Evolutionary conservation across 148 eudicot species (phyloP).

Genomic region (Diospyros kaki): DNA sequence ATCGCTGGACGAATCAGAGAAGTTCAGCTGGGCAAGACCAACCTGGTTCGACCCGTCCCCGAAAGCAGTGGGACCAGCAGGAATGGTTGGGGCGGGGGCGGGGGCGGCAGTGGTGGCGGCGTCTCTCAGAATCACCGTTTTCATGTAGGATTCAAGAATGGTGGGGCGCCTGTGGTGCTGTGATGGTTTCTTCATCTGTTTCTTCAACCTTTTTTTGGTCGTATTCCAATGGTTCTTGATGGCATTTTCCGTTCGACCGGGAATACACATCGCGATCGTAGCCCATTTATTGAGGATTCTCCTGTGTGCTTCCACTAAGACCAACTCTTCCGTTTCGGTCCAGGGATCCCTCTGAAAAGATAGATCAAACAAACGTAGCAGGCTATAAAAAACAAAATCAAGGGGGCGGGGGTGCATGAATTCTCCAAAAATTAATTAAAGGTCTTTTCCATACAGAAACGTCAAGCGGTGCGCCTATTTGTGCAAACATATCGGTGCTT

Average conservation of each 20-base stretch:
- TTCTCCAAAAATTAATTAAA: not conserved
- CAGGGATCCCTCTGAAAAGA: constrained; percentile 50
- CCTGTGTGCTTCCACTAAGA: constrained; percentile 53
- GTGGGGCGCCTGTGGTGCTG: too few relatives aligned
- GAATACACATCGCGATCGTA: constrained; percentile 60
- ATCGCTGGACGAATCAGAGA: constrained; percentile 13
- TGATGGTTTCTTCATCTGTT: constrained; percentile 34
- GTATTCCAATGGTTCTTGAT: constrained; percentile 94
- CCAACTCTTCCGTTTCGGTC: constrained; percentile 75
- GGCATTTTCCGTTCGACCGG: constrained; percentile 66
- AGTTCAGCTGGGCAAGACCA: not conserved
- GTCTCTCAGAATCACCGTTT: too few relatives aligned
- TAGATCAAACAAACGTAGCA: too few relatives aligned
- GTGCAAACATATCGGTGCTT: too few relatives aligned
- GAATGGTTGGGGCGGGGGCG: too few relatives aligned
- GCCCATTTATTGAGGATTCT: constrained; percentile 72
- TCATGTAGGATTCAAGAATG: constrained; percentile 14
- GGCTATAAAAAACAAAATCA: not conserved
- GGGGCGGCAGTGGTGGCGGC: not conserved
- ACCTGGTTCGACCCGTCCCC: constrained; percentile 14
- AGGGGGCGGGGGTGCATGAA: not conserved
- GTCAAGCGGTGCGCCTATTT: not conserved
- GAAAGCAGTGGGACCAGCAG: constrained; percentile 10
- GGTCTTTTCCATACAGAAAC: not conserved
- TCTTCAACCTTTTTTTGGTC: constrained; percentile 58